These are phyloP conservation scores for Penicillium decumbens DNA, from an alignment of 2,329 filamentous ascomycete species.

Conservation along the genomic window DNA sequence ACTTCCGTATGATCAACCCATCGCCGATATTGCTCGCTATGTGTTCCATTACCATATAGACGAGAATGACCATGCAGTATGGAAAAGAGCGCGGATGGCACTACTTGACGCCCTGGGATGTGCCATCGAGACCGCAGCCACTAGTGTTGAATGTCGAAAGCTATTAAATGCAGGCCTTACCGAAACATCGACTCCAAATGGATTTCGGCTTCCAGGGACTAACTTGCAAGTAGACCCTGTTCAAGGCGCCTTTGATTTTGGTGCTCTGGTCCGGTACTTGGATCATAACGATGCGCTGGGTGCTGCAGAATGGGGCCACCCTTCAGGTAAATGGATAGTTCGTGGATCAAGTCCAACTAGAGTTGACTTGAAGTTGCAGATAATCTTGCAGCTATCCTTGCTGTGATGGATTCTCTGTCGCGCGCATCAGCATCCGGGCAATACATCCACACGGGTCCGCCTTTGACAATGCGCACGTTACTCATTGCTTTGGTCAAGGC, in stretches of 20 bases:
- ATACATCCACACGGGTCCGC: slow-evolving; percentile 11
- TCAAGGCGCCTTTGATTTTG: slow-evolving; percentile 41
- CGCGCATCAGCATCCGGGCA: slow-evolving; percentile 10
- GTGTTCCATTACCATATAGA: slow-evolving; percentile 19
- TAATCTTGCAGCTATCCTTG: slow-evolving; percentile 39
- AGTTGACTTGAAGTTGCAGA: slow-evolving; percentile 24
- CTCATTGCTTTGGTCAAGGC: slow-evolving; percentile 38
- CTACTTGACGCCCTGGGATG: slow-evolving; percentile 27
- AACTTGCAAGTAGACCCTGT: slow-evolving; percentile 33
- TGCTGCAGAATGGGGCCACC: slow-evolving; percentile 44
- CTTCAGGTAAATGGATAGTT: slow-evolving; percentile 25
- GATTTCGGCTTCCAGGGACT: slow-evolving; percentile 40
- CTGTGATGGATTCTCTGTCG: slow-evolving; percentile 33
- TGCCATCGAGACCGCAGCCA: slow-evolving; percentile 23
- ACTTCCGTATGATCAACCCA: slow-evolving; percentile 40
- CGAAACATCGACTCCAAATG: slow-evolving; percentile 24
- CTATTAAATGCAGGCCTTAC: slow-evolving; percentile 17
- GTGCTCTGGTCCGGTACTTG: slow-evolving; percentile 38
- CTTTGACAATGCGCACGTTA: slow-evolving; percentile 32
- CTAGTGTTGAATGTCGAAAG: slow-evolving; percentile 15
- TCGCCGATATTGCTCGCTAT: slow-evolving; percentile 22
- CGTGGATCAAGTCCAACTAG: not conserved
- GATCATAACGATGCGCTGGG: slow-evolving; percentile 43
- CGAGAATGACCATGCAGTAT: slow-evolving; percentile 15
- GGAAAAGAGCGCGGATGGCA: slow-evolving; percentile 16